Base-by-base conservation (phyloP, 768 basidiomycete genomes). In the Solioccasus polychromus region DNA sequence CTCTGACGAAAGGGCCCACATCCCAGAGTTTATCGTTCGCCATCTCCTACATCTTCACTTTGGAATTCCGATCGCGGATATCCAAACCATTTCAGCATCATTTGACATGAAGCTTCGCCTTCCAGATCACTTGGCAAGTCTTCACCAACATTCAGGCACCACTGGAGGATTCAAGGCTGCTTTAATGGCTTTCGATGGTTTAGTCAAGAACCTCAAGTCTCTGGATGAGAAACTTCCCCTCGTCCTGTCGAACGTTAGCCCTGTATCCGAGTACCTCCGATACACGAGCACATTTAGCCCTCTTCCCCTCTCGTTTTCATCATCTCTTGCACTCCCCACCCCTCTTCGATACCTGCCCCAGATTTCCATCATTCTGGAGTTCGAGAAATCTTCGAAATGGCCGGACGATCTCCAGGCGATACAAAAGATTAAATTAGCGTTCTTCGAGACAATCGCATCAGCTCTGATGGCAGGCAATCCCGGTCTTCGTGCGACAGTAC, bases 361-460 rank as follows among this genome's bases (percentile, higher is more conserved):
- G 3, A 86, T 92, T 52, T 79, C 87, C 12, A 69, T 92, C 38
- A 63, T 92, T 19, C 66, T 98, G 25, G 88, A 94, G 63, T 96
- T 97, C 57, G 95, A 98, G 62, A 88, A 85, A 50, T 95, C 92
- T 0, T 82, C 85, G 0, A 79, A 80, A 50, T 99, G 96, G 96
- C 95, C 96, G 0, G 94, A 98, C 58, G 92, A 98, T 53, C 75
- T 98, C 4, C 76, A 73, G 15, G 92, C 93, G 0, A 88, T 97
- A 37, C 95, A 96, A 63, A 91, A 91, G 51, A 85, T 92, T 66
- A 98, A 98, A 64, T 71, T 95, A 1, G 95, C 94, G 0, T 87
- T 98, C 61, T 80, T 97, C 50, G 89, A 92, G 59, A 79, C 81
- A 31, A 73, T 97, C 7, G 91, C 86, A 2, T 70, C 73, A 17